Base-by-base conservation (phyloP, 768 basidiomycete genomes). In the Psilocybe cubensis region DNA sequence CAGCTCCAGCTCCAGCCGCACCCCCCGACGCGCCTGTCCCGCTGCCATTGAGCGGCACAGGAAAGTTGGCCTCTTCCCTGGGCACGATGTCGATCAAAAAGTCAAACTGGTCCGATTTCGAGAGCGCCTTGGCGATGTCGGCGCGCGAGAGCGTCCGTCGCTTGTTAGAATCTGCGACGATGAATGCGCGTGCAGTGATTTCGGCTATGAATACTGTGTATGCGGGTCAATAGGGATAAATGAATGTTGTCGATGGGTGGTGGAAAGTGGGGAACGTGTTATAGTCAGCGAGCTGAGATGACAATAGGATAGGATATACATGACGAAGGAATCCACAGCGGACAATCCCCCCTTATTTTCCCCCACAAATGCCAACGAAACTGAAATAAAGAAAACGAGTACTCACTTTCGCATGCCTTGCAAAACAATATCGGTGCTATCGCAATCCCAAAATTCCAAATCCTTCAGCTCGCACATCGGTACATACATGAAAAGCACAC, bases 401-500 rank as follows among this genome's bases (percentile, higher is more conserved):
- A 85, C 94, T 67, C 65, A 98, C 96, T 91, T 82, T 98, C 96
- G 75, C 96, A 98, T 52, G 96, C 96, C 74, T 98, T 98, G 77
- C 94, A 95, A 73, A 98, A 96, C 35, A 98, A 76, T 57, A 98
- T 91, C 5, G 96, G 96, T 9, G 94, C 96, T 90, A 60, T 17
- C 28, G 27, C 31, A 46, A n/a, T n/a, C n/a, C n/a, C n/a, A 49
- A 27, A 21, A 31, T 51, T 29, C 44, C 38, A 52, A 35, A 49
- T 24, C 28, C 47, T 64, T 50, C 31, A 48, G 40, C 18, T 23
- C 11, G 20, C 40, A 12, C 41, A 35, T 24, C 23, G 17, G 14
- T 63, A 52, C 58, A 56, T 63, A 56, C 45, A 47, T 48, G 53
- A 52, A 35, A 40, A 62, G 25, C 54, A 57, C 28, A 57, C 54